These are phyloP conservation scores for Xylaria scruposa DNA, from an alignment of 495 filamentous ascomycete genomes.

Conservation along the genomic window DNA sequence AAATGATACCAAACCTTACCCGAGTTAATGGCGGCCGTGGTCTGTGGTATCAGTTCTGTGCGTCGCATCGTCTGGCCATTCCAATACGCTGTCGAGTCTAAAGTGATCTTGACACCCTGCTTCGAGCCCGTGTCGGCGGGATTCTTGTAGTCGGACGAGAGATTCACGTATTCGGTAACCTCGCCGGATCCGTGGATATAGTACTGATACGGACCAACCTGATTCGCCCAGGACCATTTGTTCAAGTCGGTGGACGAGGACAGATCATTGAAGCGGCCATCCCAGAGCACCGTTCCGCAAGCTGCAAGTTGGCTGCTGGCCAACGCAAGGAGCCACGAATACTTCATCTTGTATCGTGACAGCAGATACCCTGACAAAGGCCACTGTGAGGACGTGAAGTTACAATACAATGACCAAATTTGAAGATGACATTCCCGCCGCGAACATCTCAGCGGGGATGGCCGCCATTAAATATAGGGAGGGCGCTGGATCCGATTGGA, in stretches of 20 bases:
- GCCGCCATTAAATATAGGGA: background rate
- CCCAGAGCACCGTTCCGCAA: slow-evolving; percentile 60
- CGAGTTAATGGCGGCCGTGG: slow-evolving; percentile 61
- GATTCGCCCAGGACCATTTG: slow-evolving; percentile 69
- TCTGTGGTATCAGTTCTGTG: slow-evolving; percentile 71
- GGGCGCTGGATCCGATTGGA: background rate
- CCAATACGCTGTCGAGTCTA: slow-evolving; percentile 66
- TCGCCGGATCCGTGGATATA: slow-evolving; percentile 69
- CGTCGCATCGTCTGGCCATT: slow-evolving; percentile 66
- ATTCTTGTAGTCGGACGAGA: slow-evolving; percentile 63
- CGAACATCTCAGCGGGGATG: background rate
- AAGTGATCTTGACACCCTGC: slow-evolving; percentile 68
- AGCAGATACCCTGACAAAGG: background rate
- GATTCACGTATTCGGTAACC: slow-evolving; percentile 64
- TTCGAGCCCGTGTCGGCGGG: slow-evolving; percentile 63
- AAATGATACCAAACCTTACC: slow-evolving; percentile 72
- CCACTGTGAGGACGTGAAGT: background rate
- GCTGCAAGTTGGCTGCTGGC: slow-evolving; percentile 30
- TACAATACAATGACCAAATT: background rate
- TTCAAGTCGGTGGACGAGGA: slow-evolving; percentile 55
- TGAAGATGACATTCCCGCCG: too few relatives aligned
- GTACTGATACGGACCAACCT: slow-evolving; percentile 74
- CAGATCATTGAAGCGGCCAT: slow-evolving; percentile 67
- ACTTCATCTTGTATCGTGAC: slow-evolving; percentile 13
- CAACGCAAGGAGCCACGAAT: slow-evolving; percentile 21